A percentile compares a stretch with the other conserved stretches of the same genome.
Conservation (phyloP, 371 early-diverging fungal species). For the Nematocida sp. region DNA sequence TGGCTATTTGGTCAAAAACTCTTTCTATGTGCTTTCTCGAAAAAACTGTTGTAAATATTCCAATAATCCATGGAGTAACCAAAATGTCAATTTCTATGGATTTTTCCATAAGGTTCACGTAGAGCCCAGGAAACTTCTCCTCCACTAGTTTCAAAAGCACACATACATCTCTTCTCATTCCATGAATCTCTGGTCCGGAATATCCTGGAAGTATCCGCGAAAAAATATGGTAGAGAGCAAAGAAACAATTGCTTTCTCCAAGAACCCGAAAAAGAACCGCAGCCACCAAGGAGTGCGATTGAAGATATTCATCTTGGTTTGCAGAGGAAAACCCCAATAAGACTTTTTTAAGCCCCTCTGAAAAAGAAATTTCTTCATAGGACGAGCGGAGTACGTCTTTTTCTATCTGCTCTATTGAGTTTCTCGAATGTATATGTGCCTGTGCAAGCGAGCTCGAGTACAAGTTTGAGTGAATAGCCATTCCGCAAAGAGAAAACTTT, state of each 20-base stretch:
- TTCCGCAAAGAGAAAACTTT: slow-evolving; percentile 35
- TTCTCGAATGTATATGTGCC: background rate
- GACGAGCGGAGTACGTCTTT: slow-evolving; percentile 19
- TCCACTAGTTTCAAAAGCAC: slow-evolving; percentile 18
- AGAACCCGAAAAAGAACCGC: slow-evolving; percentile 24
- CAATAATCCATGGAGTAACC: slow-evolving; percentile 39
- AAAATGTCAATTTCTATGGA: slow-evolving; percentile 42
- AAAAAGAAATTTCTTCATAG: background rate
- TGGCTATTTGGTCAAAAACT: slow-evolving; percentile 43
- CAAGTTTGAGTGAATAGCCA: background rate
- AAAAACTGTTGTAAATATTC: slow-evolving; percentile 42
- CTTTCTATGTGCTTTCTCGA: slow-evolving; percentile 15
- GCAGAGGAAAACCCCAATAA: slow-evolving; percentile 16
- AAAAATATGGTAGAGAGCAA: slow-evolving; percentile 33
- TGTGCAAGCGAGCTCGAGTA: background rate
- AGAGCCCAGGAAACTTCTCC: slow-evolving; percentile 40
- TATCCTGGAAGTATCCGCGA: slow-evolving; percentile 36
- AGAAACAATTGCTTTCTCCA: slow-evolving; percentile 31
- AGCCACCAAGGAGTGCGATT: slow-evolving; percentile 40
- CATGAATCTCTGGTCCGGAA: slow-evolving; percentile 41
- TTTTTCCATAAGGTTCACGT: slow-evolving; percentile 25
- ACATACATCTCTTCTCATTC: slow-evolving; percentile 29
- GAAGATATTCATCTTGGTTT: slow-evolving; percentile 29
- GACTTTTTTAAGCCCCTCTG: slow-evolving; percentile 16
- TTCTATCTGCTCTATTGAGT: slow-evolving; percentile 28